Percentiles rank a stretch among this genome's conserved stretches.
These are phyloP conservation scores for Aureobasidium vineae DNA, from an alignment of 2,329 filamentous ascomycete genomes.

Conservation along the genomic window DNA sequence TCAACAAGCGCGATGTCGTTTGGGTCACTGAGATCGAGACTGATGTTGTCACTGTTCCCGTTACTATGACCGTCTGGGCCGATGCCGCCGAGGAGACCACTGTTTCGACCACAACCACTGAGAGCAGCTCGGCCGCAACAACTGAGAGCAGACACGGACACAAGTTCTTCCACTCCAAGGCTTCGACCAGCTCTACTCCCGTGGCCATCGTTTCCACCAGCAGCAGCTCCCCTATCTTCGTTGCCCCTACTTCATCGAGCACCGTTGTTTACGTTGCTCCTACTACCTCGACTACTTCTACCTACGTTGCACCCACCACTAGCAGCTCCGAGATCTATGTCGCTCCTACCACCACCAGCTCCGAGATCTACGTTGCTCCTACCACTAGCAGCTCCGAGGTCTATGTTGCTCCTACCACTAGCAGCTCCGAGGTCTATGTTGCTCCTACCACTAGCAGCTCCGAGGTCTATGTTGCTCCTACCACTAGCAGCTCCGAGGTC, in stretches of 20 bases:
- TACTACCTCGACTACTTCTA: constrained; percentile 28
- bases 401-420: constrained; percentile 30
- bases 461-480: constrained; percentile 21
- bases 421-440: constrained; percentile 28
- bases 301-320: constrained; percentile 31
- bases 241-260: constrained; percentile 30
- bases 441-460: constrained; percentile 28
- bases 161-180: constrained; percentile 22
- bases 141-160: constrained; percentile 32
- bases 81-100: constrained; percentile 33
- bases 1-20: constrained; percentile 47
- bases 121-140: constrained; percentile 33
- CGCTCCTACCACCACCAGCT: constrained; percentile 32
- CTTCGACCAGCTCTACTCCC: constrained; percentile 28
- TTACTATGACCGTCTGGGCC: constrained; percentile 50
- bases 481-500: constrained; percentile 29
- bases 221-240: constrained; percentile 30
- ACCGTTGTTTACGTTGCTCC: constrained; percentile 33
- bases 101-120: constrained; percentile 32
- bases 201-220: constrained; percentile 9
- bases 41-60: constrained; percentile 50
- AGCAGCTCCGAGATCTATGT: constrained; percentile 28
- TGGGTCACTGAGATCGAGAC: constrained; percentile 52
- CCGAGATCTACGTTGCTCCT: constrained; percentile 20
- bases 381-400: constrained; percentile 30